Evolutionary conservation across 768 basidiomycete species (phyloP), one percentile per base, ranked within the genome.

Genomic region (Pisolithus microcarpus): DNA sequence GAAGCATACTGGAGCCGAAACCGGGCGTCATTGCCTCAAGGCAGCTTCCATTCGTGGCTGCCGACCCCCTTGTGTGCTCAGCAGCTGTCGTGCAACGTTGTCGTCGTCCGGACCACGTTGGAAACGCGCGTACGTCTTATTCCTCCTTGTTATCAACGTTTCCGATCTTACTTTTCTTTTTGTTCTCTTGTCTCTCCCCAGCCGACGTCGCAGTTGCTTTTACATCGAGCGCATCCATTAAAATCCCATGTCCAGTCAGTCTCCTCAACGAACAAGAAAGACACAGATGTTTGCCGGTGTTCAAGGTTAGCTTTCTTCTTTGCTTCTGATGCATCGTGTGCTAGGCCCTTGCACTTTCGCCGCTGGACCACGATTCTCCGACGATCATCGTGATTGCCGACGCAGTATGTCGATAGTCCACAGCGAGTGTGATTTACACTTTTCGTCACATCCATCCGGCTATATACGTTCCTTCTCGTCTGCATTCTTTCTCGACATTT

Each of bases 181-280:
- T 61, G 59, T 61, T 61, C 61, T 53, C 46, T 60, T 49, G 52
- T 56, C 54, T 46, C 57, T 54, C 57, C 52, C 58, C 56, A 57
- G 57, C 56, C 55, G 56, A 49, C 57, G 40, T 54, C 57, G 53
- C 51, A 52, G 49, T 50, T 49, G 52, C 52, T 57, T 57, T 52
- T 56, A 48, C 40, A 52, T 48, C 43, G 48, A 48, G 46, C 49
- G 52, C 54, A 51, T 50, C 53, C 58, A 60, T 60, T 61, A 61
- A 61, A 63, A 57, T 43, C 50, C 58, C 62, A 84, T 85, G 82
- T 73, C 82, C 31, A 78, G 70, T 59, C 76, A 78, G 58, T 80
- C 80, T 24, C 78, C 79, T 15, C 78, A 82, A 62, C 79, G 81
- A 64, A 66, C 71, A 57, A 75, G 81, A 60, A 80, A 78, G 63